Evolutionary conservation across 129 eudicot species (phyloP), one percentile per base, ranked within the genome.

Genomic region (Chrysanthemum seticuspe): DNA sequence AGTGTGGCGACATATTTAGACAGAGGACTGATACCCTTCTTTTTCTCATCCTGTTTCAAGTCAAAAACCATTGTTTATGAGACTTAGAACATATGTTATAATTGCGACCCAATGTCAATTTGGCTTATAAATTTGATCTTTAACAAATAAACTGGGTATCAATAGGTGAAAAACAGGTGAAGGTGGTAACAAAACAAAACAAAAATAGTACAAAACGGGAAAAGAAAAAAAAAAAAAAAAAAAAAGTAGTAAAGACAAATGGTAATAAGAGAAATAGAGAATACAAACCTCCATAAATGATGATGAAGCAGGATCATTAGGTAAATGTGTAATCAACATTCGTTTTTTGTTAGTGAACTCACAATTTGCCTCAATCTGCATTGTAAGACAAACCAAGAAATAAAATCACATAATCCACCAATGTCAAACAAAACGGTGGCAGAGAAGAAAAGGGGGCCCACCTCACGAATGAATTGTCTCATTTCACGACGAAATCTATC

Each of bases 401-500:
- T 76, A 67, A 78, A 62, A 56, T 9, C 4, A 51, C 27, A 55
- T 2, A 61, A 54, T 60, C 6, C 63, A 67, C 18, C 21, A 12
- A 79, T 21, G 51, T 67, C 27, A 27, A 61, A 6, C 47, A 18
- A 77, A 69, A 70, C 57, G 40, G n/a, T 52, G 27, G 9, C 16
- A 25, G 10, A 25, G 10, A 78, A 15, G 73, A 21, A 15, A 54
- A 29, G 10, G 49, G 47, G 2, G 40, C 61, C 13, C 5, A 94
- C 98, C 97, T 90, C 91, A 79, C 88, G 96, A 81, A 86, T 85
- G 12, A 94, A 80, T 45, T 83, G 86, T 79, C 82, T 90, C 78
- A 83, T 79, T 76, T 90, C 99, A 57, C 86, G 80, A 54, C 97
- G 88, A 65, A 94, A 94, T 84, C 99, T 90, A 49, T 88, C 97